Conservation (phyloP, 78 protist species). For the Thecamonas trahens region DNA sequence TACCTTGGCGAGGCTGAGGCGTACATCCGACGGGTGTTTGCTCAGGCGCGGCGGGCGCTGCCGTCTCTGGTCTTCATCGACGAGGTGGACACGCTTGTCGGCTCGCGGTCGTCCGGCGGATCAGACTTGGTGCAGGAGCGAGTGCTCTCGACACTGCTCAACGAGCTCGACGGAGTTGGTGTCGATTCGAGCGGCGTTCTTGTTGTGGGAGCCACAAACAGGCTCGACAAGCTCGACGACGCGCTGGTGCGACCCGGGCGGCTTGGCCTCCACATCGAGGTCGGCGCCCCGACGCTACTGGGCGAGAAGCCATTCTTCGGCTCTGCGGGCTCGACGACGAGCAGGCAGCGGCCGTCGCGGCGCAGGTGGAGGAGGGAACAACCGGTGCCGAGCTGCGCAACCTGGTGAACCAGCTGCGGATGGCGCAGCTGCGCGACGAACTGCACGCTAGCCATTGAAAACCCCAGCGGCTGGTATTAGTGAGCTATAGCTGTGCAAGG, state of each 20-base stretch:
- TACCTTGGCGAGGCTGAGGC: conserved; percentile 16
- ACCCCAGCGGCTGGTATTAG: too few species aligned
- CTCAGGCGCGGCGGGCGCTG: not conserved
- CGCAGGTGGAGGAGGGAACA: too few species aligned
- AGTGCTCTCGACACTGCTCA: conserved; percentile 4
- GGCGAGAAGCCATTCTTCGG: too few species aligned
- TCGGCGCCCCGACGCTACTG: conserved; percentile 5
- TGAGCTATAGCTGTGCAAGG: too few species aligned
- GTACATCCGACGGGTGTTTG: not conserved
- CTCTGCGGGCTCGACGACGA: too few species aligned
- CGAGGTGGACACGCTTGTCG: conserved; percentile 13
- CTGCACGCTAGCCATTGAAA: too few species aligned
- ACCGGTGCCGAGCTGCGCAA: too few species aligned
- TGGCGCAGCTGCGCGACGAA: too few species aligned
- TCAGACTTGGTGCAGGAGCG: conserved; percentile 1
- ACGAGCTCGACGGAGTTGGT: conserved; percentile 9
- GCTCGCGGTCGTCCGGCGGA: not conserved
- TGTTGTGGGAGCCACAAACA: conserved; percentile 1
- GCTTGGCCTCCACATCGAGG: conserved; percentile 2
- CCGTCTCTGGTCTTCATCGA: conserved; percentile 11
- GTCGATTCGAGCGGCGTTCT: not conserved
- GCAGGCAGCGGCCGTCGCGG: too few species aligned
- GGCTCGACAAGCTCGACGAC: conserved; percentile 11
- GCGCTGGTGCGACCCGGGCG: conserved; percentile 24
- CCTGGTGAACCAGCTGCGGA: too few species aligned